phyloP scores from a whole-genome alignment of 768 basidiomycete genomes.

The Hygrocybe punicea region DNA sequence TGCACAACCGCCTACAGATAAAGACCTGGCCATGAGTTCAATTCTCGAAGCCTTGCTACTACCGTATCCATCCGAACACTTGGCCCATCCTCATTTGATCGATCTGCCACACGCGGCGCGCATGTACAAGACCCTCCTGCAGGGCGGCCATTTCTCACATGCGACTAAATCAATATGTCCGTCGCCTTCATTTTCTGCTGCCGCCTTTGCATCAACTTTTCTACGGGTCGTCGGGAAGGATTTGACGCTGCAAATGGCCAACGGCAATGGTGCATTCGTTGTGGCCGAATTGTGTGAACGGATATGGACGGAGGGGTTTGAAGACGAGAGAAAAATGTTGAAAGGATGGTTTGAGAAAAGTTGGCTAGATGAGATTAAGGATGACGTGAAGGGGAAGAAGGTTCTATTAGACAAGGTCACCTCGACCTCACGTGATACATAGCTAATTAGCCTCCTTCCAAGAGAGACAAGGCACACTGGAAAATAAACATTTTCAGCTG shows the following conservation, averaged over 20 bases:
- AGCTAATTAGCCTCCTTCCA: too few relatives aligned
- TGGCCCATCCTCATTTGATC: slow-evolving; percentile 58
- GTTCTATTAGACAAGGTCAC: slow-evolving; percentile 63
- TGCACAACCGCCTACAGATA: slow-evolving; percentile 51
- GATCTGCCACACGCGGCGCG: slow-evolving; percentile 81
- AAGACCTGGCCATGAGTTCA: slow-evolving; percentile 55
- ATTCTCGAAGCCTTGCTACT: slow-evolving; percentile 56
- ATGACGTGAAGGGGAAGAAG: slow-evolving; percentile 65
- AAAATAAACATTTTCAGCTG: too few relatives aligned
- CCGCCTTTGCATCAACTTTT: slow-evolving; percentile 58
- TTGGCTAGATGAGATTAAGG: slow-evolving; percentile 45
- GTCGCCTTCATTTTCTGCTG: slow-evolving; percentile 53
- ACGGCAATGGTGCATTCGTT: slow-evolving; percentile 67
- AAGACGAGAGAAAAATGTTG: slow-evolving; percentile 42
- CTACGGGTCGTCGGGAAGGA: slow-evolving; percentile 52
- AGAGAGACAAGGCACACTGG: too few relatives aligned
- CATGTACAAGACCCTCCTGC: slow-evolving; percentile 83
- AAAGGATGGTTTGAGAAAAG: slow-evolving; percentile 57
- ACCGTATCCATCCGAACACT: slow-evolving; percentile 55
- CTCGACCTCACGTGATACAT: too few relatives aligned
- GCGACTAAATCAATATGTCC: slow-evolving; percentile 51
- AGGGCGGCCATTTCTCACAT: slow-evolving; percentile 85
- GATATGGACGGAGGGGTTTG: slow-evolving; percentile 41
- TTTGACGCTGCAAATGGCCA: slow-evolving; percentile 51
- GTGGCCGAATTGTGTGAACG: slow-evolving; percentile 70